These are phyloP conservation scores for Cladosporium phlei DNA, from an alignment of 2,329 filamentous ascomycete species.

Conservation along the genomic window DNA sequence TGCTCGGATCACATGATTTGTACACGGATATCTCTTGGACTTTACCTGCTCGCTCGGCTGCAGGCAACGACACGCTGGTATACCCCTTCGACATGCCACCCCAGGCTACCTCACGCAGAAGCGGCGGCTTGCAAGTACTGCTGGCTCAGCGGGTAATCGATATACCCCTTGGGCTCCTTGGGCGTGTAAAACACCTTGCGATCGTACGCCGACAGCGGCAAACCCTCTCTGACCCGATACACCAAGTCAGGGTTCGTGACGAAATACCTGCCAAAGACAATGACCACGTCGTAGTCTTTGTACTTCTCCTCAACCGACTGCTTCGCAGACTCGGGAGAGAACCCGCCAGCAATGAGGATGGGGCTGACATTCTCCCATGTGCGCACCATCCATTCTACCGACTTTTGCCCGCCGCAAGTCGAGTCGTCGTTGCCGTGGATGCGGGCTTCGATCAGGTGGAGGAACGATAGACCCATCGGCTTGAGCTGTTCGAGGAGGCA, in stretches of 20 bases:
- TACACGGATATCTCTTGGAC: too few species aligned
- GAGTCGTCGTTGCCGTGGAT: slow-evolving; percentile 39
- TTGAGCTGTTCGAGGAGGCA: slow-evolving; percentile 50
- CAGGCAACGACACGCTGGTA: too few species aligned
- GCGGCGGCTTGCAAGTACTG: slow-evolving; percentile 11
- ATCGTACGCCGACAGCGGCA: slow-evolving; percentile 41
- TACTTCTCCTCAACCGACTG: slow-evolving; percentile 30
- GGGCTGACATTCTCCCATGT: slow-evolving; percentile 44
- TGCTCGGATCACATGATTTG: too few species aligned
- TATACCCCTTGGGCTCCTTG: slow-evolving; percentile 36
- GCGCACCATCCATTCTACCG: slow-evolving; percentile 42
- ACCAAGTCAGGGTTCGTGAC: slow-evolving; percentile 48
- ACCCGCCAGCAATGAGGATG: slow-evolving; percentile 47
- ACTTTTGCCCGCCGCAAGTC: slow-evolving; percentile 31
- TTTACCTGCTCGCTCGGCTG: too few species aligned
- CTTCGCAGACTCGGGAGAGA: slow-evolving; percentile 37
- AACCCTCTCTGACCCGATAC: slow-evolving; percentile 39
- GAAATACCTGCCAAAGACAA: slow-evolving; percentile 47
- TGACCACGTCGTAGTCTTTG: slow-evolving; percentile 38
- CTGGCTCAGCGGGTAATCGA: slow-evolving; percentile 36
- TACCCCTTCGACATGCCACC: too few species aligned
- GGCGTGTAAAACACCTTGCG: slow-evolving; percentile 42
- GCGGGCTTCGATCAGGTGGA: slow-evolving; percentile 56
- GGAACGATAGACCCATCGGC: slow-evolving; percentile 50
- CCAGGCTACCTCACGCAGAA: too few species aligned